These are phyloP conservation scores for Paragyromitra xinjiangensis DNA, from an alignment of 495 filamentous ascomycete species.

Conservation along the genomic window DNA sequence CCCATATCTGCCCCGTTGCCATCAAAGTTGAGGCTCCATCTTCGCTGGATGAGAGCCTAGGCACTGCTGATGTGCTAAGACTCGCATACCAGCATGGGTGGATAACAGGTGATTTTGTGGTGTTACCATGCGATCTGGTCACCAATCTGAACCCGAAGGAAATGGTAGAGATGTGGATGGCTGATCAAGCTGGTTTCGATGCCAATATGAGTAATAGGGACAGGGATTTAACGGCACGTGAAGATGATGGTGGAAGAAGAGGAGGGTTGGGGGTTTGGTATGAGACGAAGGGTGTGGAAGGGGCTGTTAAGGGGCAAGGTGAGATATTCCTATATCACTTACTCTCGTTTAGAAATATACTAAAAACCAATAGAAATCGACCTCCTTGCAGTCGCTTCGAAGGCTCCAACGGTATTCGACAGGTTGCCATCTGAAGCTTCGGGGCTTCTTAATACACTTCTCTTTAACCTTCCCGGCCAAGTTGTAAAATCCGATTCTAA, in stretches of 20 bases:
- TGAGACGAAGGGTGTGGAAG: slow-evolving; percentile 71
- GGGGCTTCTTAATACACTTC: slow-evolving; percentile 34
- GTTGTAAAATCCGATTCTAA: neutral
- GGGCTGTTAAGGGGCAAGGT: slow-evolving; percentile 70
- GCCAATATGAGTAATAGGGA: slow-evolving; percentile 56
- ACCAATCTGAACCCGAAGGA: slow-evolving; percentile 85
- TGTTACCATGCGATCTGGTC: slow-evolving; percentile 92
- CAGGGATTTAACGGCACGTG: slow-evolving; percentile 24
- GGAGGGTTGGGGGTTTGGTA: slow-evolving; percentile 91
- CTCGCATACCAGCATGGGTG: slow-evolving; percentile 59
- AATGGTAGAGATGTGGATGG: slow-evolving; percentile 90
- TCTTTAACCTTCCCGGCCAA: slow-evolving; percentile 32
- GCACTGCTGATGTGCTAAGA: slow-evolving; percentile 87
- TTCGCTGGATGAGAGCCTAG: slow-evolving; percentile 59
- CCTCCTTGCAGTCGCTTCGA: slow-evolving; percentile 76
- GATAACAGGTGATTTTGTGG: slow-evolving; percentile 84
- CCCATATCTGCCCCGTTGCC: slow-evolving; percentile 24
- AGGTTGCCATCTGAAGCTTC: slow-evolving; percentile 11
- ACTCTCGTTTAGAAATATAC: neutral
- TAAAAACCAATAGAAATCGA: slow-evolving; percentile 75
- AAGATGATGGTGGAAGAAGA: slow-evolving; percentile 67
- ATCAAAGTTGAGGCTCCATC: slow-evolving; percentile 53
- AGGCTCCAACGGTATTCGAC: neutral
- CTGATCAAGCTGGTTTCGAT: slow-evolving; percentile 74
- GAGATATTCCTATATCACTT: neutral